phyloP scores from a whole-genome alignment of 441 rosid species.

The Gossypium davidsonii region DNA sequence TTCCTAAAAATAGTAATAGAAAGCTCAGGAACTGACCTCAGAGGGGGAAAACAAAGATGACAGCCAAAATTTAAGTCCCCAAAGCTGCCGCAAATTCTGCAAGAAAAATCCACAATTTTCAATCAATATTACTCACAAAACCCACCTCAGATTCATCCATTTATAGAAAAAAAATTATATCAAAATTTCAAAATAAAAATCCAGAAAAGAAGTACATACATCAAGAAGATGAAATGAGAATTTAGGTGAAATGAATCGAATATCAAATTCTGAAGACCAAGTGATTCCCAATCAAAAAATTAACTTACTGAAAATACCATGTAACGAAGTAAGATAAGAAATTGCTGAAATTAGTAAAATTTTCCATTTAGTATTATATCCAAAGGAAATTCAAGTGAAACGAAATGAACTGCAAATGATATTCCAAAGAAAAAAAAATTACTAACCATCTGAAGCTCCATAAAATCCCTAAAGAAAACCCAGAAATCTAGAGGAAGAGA shows the following conservation, averaged over 20 bases:
- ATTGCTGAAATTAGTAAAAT: not conserved
- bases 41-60: not conserved
- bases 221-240: slow-evolving; percentile 6
- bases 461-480: not conserved
- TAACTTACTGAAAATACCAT: not conserved
- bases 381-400: slow-evolving; percentile 12
- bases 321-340: not conserved
- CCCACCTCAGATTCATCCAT: slow-evolving; percentile 31
- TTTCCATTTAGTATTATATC: not conserved
- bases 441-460: not conserved
- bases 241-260: not conserved
- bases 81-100: slow-evolving; percentile 32
- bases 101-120: slow-evolving; percentile 29
- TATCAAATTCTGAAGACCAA: not conserved
- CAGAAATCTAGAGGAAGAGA: not conserved
- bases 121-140: slow-evolving; percentile 24
- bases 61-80: slow-evolving; percentile 18
- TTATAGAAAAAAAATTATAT: not conserved
- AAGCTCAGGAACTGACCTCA: slow-evolving; percentile 21
- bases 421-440: not conserved
- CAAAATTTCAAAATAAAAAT: not conserved
- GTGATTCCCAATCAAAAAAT: not conserved
- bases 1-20: slow-evolving; percentile 22
- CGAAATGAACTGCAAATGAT: not conserved
- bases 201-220: not conserved